Evolutionary conservation across 2,329 filamentous ascomycete genomes (phyloP), one percentile per base, ranked within the genome.

Genomic region (Cryphonectria parasitica): DNA sequence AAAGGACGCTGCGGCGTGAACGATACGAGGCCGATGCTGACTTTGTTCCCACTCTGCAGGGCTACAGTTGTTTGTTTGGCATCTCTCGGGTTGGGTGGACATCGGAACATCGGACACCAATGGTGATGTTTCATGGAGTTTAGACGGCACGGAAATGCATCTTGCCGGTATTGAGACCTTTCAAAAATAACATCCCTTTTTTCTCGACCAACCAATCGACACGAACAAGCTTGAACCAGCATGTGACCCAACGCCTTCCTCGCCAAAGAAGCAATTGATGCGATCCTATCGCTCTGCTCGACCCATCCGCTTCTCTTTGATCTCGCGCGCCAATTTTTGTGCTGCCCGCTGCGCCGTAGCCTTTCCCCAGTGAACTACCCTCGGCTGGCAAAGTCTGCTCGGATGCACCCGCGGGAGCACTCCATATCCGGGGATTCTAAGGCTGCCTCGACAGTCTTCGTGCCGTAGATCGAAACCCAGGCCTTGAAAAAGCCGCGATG

Each of bases 401-500:
- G 83, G 83, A 81, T 82, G 78, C 81, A 79, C 78, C 76, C 77
- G 68, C 73, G 77, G 76, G 77, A 77, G 78, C 77, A 75, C 74
- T 77, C 77, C 75, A 80, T 85, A 82, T 81, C 81, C 83, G 82
- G 82, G 86, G 83, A 86, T 82, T 84, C 84, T 86, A 85, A 82
- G 82, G 79, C 85, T 88, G 86, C 85, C 73, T 77, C 75, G 87
- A 88, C 87, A 86, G 87, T 78, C 81, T 83, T 82, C 84, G 74
- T 82, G 87, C 87, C 87, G 87, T 81, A 89, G 84, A 89, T 87
- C 78, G 77, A 87, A 69, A 71, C 72, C 72, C 54, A 83, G 86
- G 83, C 86, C 85, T 85, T 83, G 82, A 84, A 88, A 88, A 89
- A 89, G 87, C 87, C 79, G 86, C 87, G 83, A 82, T 83, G 82